phyloP scores from a whole-genome alignment of 2,329 filamentous ascomycete species.

The Diaporthe batatas region DNA sequence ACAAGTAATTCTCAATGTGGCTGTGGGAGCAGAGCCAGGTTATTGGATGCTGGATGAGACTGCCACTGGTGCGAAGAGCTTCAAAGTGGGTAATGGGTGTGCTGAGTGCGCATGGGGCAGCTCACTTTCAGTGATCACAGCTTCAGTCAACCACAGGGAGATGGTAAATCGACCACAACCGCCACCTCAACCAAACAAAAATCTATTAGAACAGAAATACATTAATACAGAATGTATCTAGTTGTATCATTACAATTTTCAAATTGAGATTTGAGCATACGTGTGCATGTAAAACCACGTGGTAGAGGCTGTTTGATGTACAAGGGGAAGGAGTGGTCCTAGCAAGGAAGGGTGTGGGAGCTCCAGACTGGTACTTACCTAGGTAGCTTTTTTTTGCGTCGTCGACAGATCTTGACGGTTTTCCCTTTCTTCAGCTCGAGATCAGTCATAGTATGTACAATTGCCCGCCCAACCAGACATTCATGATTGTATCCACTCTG shows the following conservation, averaged over 20 bases:
- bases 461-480: neutral
- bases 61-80: neutral
- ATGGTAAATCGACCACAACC: neutral
- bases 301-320: neutral
- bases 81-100: neutral
- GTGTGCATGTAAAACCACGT: neutral
- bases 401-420: neutral
- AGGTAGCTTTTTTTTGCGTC: neutral
- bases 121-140: neutral
- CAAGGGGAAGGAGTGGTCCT: neutral
- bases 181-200: neutral
- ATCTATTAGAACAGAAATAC: neutral
- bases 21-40: no score
- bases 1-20: no score
- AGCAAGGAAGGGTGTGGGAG: neutral
- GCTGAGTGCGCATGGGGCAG: neutral
- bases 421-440: slow-evolving; percentile 4
- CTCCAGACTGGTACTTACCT: neutral
- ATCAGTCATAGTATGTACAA: neutral
- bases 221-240: neutral
- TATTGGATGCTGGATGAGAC: no score
- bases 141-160: neutral
- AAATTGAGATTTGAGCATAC: no score
- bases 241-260: neutral
- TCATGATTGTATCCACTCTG: neutral